Evolutionary conservation across 371 early-diverging fungal species (phyloP), one percentile per base, ranked within the genome.

Genomic region (Rhizomucor pusillus): DNA sequence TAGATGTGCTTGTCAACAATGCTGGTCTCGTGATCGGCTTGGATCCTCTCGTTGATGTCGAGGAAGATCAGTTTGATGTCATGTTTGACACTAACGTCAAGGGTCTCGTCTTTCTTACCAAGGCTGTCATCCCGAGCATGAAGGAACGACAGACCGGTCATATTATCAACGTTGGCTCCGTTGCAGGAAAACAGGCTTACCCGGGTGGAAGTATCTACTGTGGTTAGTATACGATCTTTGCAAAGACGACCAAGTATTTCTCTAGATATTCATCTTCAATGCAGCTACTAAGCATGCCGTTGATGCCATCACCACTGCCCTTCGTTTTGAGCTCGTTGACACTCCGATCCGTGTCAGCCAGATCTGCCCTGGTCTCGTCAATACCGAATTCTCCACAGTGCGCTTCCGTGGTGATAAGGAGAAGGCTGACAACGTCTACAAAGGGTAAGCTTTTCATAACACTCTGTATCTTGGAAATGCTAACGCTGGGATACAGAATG

Each of bases 51-150:
- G 82, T 75, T 36, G 77, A 81, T 4, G 81, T 90, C 3, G 57
- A 74, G 5, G 78, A 75, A 25, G 80, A 83, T 0, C 85, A 76
- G 10, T 78, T 91, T 60, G 89, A 95, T 60, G 75, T 82, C 46
- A 90, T 95, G 86, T 60, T 97, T 40, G 89, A 90, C 50, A 95
- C 95, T 41, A 97, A 97, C 63, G 85, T 96, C 59, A 94, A 94
- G 65, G 95, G 92, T 1, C 69, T 90, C 0, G 62, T 90, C 10
- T 85, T 82, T 49, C 85, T 90, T 6, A 90, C 92, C n/a, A 87
- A 92, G 54, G 91, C 92, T 1, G 77, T 93, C 12, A 60, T 96
- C n/a, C 89, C 88, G 1, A 73, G 79, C 4, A 94, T 97, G 94
- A 90, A 87, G 66, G 71, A 75, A 37, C 71, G 89, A 0, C 72